A percentile compares a stretch with the other conserved stretches of the same genome.
Conservation (phyloP, 2,329 filamentous ascomycete species). For the Thelonectria discophora region DNA sequence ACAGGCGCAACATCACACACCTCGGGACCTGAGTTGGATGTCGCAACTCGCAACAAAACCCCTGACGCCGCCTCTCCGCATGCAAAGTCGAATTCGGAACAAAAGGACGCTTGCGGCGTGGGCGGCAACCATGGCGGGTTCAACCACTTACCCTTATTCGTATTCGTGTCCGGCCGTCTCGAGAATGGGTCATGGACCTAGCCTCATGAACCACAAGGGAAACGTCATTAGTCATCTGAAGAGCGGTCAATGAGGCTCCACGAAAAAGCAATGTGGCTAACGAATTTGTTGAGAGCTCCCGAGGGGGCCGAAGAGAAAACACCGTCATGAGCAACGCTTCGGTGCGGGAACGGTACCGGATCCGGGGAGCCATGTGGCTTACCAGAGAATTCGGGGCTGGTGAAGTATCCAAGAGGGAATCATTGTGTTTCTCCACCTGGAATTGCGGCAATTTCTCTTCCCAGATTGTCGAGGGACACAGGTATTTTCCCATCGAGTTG, state of each 20-base stretch:
- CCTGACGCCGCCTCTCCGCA: slow-evolving; percentile 1
- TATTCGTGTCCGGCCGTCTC: slow-evolving; percentile 37
- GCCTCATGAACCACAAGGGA: neutral
- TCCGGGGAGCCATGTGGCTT: slow-evolving; percentile 1
- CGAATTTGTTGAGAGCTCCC: slow-evolving; percentile 4
- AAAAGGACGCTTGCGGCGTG: slow-evolving; percentile 8
- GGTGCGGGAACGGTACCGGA: neutral
- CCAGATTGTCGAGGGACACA: too few relatives aligned
- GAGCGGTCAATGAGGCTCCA: slow-evolving; percentile 27
- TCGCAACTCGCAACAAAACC: neutral
- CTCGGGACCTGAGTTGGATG: too few relatives aligned
- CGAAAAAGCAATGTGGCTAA: slow-evolving; percentile 23
- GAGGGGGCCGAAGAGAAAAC: slow-evolving; percentile 19
- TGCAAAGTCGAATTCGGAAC: slow-evolving; percentile 27
- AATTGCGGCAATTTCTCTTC: neutral
- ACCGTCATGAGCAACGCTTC: slow-evolving; percentile 10
- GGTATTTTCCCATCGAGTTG: too few relatives aligned
- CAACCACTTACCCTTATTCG: slow-evolving; percentile 25
- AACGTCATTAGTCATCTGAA: slow-evolving; percentile 31
- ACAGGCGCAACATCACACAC: slow-evolving; percentile 92
- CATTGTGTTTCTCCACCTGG: neutral
- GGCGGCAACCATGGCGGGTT: slow-evolving; percentile 1
- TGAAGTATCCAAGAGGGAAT: neutral
- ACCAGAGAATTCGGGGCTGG: neutral
- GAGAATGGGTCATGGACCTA: neutral